Evolutionary conservation across 139 green algal species (phyloP), one percentile per base, ranked within the genome.

Genomic region (Edaphochlamys debaryana): DNA sequence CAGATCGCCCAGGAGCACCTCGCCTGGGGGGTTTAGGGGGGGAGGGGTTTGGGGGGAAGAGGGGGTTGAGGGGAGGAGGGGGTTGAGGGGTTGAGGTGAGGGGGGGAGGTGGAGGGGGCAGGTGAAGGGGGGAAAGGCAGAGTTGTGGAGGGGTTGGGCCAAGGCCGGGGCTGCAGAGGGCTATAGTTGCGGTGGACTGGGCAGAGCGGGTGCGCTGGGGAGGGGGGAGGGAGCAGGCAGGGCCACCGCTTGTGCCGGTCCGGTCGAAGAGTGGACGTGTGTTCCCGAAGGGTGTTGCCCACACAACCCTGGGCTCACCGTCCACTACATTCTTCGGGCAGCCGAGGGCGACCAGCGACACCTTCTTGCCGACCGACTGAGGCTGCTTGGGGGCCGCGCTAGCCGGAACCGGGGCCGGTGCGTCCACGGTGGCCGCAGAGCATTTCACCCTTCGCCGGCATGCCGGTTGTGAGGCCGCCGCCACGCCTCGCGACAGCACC

Each of bases 281-380:
- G n/a, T n/a, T n/a, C n/a, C n/a, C n/a, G n/a, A n/a, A n/a, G n/a
- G n/a, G n/a, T n/a, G n/a, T n/a, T n/a, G n/a, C n/a, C n/a, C n/a
- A n/a, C n/a, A n/a, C n/a, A n/a, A n/a, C n/a, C n/a, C n/a, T n/a
- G n/a, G n/a, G n/a, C n/a, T n/a, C 73, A 94, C 90, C 94, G 71
- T 98, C 95, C 0, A 98, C 95, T 0, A 92, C 89, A 81, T 98
- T 98, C 72, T 98, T 98, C 0, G 95, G 94, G 87, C 95, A 98
- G 7, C 95, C 95, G 20, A 98, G 83, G 13, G 81, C 87, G 4
- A 96, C 92, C 68, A 97, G 83, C 8, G 90, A 93, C 2, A 98
- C 94, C 67, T 91, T 93, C 67, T 82, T 87, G 56, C 6, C 50
- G 23, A 19, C 50, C 9, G 50, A 4, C 50, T n/a, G 17, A n/a